Conservation (phyloP, 1,284 basidiomycete species). For the Omphalotus olearius region DNA sequence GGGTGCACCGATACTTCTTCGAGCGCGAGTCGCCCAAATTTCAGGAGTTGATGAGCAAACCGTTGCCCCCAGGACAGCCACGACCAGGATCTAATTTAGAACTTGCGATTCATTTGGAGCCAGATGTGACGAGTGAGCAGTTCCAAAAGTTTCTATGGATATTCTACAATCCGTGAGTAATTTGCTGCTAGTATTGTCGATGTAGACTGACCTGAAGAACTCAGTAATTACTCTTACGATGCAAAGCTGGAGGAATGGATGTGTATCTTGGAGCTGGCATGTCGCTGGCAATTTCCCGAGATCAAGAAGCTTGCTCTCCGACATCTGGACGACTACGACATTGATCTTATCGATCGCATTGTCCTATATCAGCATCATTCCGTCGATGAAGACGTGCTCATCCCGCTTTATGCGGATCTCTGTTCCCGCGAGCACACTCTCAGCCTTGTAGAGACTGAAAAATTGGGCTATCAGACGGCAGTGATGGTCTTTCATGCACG, state of each 20-base stretch:
- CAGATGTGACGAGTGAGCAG: slow-evolving; percentile 42
- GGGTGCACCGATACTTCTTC: slow-evolving; percentile 55
- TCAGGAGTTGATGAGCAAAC: slow-evolving; percentile 33
- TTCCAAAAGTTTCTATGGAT: slow-evolving; percentile 57
- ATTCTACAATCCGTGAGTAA: slow-evolving; percentile 60
- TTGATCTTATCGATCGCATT: slow-evolving; percentile 44
- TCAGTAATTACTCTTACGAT: slow-evolving; percentile 48
- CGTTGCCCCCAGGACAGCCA: slow-evolving; percentile 30
- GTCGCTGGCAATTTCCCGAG: slow-evolving; percentile 43
- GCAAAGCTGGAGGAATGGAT: slow-evolving; percentile 47
- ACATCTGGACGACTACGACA: slow-evolving; percentile 41
- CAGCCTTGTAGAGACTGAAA: slow-evolving; percentile 39
- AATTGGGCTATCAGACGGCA: slow-evolving; percentile 45
- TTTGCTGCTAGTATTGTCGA: neutral
- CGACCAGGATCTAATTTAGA: slow-evolving; percentile 36
- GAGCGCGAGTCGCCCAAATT: slow-evolving; percentile 53
- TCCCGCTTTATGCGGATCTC: slow-evolving; percentile 43
- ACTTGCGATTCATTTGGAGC: slow-evolving; percentile 30
- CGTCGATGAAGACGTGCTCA: slow-evolving; percentile 41
- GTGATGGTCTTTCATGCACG: slow-evolving; percentile 44
- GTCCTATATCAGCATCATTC: slow-evolving; percentile 44
- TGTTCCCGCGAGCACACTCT: slow-evolving; percentile 42
- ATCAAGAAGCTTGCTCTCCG: slow-evolving; percentile 45
- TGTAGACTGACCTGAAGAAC: neutral
- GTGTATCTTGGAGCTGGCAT: slow-evolving; percentile 45